Evolutionary conservation across 129 eudicot genomes (phyloP).

Genomic region (Flaveria trinervia): DNA sequence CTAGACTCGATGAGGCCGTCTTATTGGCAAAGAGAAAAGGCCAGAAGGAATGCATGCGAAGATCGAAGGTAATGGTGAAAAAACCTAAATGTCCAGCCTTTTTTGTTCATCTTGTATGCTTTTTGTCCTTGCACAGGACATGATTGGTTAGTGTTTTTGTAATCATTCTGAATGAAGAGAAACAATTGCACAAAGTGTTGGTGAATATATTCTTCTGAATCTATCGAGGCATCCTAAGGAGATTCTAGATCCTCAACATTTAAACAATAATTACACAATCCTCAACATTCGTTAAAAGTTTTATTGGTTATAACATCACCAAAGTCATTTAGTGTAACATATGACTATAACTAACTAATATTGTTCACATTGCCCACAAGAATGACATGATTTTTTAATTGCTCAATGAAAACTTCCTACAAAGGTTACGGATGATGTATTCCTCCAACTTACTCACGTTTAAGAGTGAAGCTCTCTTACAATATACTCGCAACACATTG

Average conservation of each 20-base stretch:
- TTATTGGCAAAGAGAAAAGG: constrained; percentile 51
- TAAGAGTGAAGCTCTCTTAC: too few relatives aligned
- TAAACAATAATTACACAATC: constrained; percentile 9
- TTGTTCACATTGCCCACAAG: too few relatives aligned
- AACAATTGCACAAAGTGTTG: constrained; percentile 20
- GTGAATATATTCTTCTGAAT: constrained; percentile 20
- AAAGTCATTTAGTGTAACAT: too few relatives aligned
- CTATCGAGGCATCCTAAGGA: background rate
- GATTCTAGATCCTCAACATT: constrained; percentile 11
- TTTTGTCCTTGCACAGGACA: constrained; percentile 46
- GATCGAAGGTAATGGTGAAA: constrained; percentile 29
- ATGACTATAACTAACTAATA: too few relatives aligned
- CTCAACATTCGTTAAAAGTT: background rate
- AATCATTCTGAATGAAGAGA: constrained; percentile 9
- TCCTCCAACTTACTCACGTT: too few relatives aligned
- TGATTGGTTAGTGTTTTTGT: constrained; percentile 27
- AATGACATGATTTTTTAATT: too few relatives aligned
- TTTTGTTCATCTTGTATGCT: constrained; percentile 32
- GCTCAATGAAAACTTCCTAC: too few relatives aligned
- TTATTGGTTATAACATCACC: too few relatives aligned
- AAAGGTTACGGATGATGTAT: too few relatives aligned
- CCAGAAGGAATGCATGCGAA: constrained; percentile 42
- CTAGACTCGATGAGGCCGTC: constrained; percentile 42
- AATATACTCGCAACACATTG: too few relatives aligned
- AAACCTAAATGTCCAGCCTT: background rate